phyloP scores from a whole-genome alignment of 805 yeast species.

The Wickerhamiella musiphila region DNA sequence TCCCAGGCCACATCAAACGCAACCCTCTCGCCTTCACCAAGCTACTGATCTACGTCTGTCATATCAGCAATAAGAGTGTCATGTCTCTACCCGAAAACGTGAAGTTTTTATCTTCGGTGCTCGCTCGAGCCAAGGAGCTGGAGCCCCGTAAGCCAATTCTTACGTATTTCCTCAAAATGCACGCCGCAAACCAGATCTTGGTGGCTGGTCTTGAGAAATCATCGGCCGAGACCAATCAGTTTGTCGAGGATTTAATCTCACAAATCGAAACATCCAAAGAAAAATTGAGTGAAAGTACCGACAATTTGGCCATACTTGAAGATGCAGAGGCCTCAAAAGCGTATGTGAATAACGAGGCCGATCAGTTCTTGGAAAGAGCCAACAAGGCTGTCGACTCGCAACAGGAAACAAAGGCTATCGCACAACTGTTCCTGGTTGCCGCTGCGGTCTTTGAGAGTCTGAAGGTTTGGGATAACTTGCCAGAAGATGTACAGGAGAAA shows the following conservation, averaged over 20 bases:
- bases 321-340: conserved; percentile 43
- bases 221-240: conserved; percentile 36
- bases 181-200: conserved; percentile 59
- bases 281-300: too few relatives aligned
- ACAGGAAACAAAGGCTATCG: conserved; percentile 30
- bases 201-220: conserved; percentile 39
- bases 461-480: conserved; percentile 19
- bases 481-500: conserved; percentile 11
- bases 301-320: conserved; percentile 35
- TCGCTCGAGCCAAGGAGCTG: conserved; percentile 39
- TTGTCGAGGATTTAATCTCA: conserved; percentile 48
- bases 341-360: conserved; percentile 40
- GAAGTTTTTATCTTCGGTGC: conserved; percentile 15
- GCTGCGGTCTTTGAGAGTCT: conserved; percentile 35
- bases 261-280: conserved; percentile 38
- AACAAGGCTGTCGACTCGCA: conserved; percentile 31
- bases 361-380: conserved; percentile 37
- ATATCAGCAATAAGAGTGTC: too few relatives aligned
- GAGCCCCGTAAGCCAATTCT: conserved; percentile 42
- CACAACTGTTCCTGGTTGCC: conserved; percentile 35
- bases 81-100: neutral
- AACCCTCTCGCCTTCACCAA: too few relatives aligned
- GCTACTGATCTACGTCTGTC: too few relatives aligned
- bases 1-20: too few relatives aligned
- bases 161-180: conserved; percentile 53